A percentile compares a stretch with the other conserved stretches of the same genome.
Evolutionary conservation across 1,284 basidiomycete genomes (phyloP).

Genomic region (Hymenochaete sp.): DNA sequence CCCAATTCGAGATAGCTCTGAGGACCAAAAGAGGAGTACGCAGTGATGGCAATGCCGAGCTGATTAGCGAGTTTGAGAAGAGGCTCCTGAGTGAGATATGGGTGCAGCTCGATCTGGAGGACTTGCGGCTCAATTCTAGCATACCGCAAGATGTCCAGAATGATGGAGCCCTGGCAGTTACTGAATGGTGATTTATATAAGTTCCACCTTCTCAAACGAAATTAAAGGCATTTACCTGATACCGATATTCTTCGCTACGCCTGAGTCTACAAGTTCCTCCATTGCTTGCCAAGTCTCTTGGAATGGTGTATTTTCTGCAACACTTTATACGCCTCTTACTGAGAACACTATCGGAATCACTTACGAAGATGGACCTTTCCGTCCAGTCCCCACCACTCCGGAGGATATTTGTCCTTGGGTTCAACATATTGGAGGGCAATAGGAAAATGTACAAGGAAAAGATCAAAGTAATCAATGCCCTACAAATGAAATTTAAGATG

Average conservation of each 20-base stretch:
- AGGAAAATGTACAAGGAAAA: conserved; percentile 76
- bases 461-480: conserved; percentile 73
- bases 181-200: conserved; percentile 27
- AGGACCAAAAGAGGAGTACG: conserved; percentile 72
- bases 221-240: conserved; percentile 34
- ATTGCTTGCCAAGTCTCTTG: conserved; percentile 70
- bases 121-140: conserved; percentile 64
- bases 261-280: conserved; percentile 65
- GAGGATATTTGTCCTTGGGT: conserved; percentile 62
- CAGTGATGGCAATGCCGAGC: conserved; percentile 63
- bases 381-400: conserved; percentile 68
- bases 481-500: too few species aligned
- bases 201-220: conserved; percentile 19
- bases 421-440: conserved; percentile 70
- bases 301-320: conserved; percentile 53
- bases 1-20: conserved; percentile 62
- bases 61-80: conserved; percentile 52
- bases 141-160: conserved; percentile 62
- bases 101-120: conserved; percentile 73
- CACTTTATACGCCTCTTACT: conserved; percentile 8
- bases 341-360: conserved; percentile 22
- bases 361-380: conserved; percentile 49
- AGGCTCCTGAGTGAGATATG: conserved; percentile 62
- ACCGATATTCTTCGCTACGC: conserved; percentile 68
- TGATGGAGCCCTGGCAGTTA: conserved; percentile 55